These are phyloP conservation scores for Dioszegia aurantiaca DNA, from an alignment of 768 basidiomycete genomes.

Conservation along the genomic window DNA sequence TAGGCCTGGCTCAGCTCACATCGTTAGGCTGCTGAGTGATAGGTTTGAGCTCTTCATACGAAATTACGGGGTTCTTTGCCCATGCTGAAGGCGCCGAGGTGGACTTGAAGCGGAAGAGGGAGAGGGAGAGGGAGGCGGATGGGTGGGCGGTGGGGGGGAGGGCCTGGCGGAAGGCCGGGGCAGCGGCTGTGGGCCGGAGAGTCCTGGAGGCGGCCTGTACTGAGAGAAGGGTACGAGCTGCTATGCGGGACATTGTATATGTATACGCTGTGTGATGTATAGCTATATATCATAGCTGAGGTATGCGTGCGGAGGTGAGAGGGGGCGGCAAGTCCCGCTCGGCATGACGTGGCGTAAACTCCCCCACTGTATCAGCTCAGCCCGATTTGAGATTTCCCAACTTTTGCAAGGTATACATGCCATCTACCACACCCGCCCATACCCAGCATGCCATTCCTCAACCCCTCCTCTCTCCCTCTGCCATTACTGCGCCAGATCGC, in stretches of 20 bases:
- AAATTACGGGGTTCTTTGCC: conserved; percentile 64
- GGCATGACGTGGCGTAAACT: not conserved
- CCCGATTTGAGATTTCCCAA: not conserved
- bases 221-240: conserved; percentile 6
- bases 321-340: no score
- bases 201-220: not conserved
- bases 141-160: not conserved
- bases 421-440: not conserved
- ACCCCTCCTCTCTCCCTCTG: not conserved
- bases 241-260: conserved; percentile 12
- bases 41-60: conserved; percentile 78
- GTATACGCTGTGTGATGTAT: not conserved
- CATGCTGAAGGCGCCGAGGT: conserved; percentile 54
- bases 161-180: conserved; percentile 1
- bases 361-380: no score
- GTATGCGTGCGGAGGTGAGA: no score
- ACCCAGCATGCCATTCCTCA: not conserved
- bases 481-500: conserved; percentile 13
- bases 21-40: conserved; percentile 67
- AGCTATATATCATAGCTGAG: not conserved
- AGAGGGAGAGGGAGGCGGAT: not conserved
- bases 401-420: not conserved
- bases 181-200: not conserved
- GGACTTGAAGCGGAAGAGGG: conserved; percentile 11
- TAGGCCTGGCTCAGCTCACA: conserved; percentile 50